Base-by-base conservation (phyloP, 169 alveolate genomes). In the Eimeria necatrix region DNA sequence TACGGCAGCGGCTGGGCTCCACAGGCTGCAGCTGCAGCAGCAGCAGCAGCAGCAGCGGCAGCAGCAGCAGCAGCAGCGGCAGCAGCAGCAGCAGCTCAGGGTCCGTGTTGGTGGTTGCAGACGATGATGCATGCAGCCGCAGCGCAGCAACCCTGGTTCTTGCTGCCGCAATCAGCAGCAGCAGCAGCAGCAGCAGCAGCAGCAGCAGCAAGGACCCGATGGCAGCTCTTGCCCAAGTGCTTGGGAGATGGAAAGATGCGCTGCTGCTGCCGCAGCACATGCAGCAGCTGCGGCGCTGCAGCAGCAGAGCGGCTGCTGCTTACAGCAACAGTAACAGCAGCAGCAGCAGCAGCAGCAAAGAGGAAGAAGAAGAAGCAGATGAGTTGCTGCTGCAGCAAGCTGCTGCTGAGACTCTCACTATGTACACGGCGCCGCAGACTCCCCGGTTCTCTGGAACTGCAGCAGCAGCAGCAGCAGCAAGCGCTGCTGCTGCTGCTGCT, bases 31-130 rank as follows among this genome's bases (percentile, higher is more conserved):
- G n/a, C n/a, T n/a, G 18, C 8, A 24, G 46, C 91, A 22, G 59
- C 59, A 73, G 84, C 84, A 8, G 26, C 26, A 24, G 4, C 26
- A 18, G 59, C 4, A 4, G 84, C 53, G 32, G 84, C 56, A 73
- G 59, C 76, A n/a, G 76, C 84, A 73, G 84, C 84, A 73, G 84
- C 84, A 24, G 84, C 84, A 24, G 84, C 56, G 14, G 56, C 56
- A 1, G 60, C 51, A 20, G 84, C 51, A 64, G 64, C 53, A 46
- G 53, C 81, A 14, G 41, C 41, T 16, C 60, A 6, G 89, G 89
- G 6, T 80, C 89, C 49, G 89, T 80, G 8, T 49, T 80, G 48
- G 70, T 80, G n/a, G 89, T 80, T 22, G 64, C 41, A n/a, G 49
- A 59, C 71, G n/a, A 24, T 8, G 89, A 80, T 48, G 48, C 49